Conservation (phyloP, 2,329 filamentous ascomycete genomes). For the Venturia asperata region DNA sequence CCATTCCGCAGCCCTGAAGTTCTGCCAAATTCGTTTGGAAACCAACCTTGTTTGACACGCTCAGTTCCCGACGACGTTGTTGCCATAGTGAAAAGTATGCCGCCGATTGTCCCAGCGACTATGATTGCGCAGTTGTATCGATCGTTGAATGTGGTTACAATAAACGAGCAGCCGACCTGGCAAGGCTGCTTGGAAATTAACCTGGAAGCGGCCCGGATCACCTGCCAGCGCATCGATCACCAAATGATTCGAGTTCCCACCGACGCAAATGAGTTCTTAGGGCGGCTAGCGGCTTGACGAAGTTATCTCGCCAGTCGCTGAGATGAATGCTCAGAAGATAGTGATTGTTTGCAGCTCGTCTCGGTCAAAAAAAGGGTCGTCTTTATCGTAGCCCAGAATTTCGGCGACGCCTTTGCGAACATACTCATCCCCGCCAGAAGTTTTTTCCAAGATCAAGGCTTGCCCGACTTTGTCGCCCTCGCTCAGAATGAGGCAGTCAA, state of each 20-base stretch:
- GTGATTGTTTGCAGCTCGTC: conserved; percentile 4
- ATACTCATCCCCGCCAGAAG: neutral
- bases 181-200: neutral
- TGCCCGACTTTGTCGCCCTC: conserved; percentile 15
- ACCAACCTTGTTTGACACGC: too few species aligned
- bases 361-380: conserved; percentile 10
- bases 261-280: neutral
- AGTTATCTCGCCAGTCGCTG: neutral
- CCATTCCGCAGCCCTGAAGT: neutral
- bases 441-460: conserved; percentile 14
- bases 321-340: neutral
- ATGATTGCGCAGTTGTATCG: neutral
- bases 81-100: too few species aligned
- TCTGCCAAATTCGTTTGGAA: too few species aligned
- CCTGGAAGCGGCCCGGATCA: neutral
- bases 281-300: neutral
- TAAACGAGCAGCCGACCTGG: neutral
- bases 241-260: neutral
- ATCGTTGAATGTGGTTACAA: too few species aligned
- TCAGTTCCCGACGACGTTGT: neutral
- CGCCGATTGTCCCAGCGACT: neutral
- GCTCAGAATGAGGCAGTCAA: conserved; percentile 19
- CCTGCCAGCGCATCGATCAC: neutral
- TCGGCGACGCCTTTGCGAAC: conserved; percentile 18
- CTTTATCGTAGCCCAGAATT: conserved; percentile 15